Base-by-base conservation (phyloP, 208 protist genomes). In the Jaenimonas drosophilae region DNA sequence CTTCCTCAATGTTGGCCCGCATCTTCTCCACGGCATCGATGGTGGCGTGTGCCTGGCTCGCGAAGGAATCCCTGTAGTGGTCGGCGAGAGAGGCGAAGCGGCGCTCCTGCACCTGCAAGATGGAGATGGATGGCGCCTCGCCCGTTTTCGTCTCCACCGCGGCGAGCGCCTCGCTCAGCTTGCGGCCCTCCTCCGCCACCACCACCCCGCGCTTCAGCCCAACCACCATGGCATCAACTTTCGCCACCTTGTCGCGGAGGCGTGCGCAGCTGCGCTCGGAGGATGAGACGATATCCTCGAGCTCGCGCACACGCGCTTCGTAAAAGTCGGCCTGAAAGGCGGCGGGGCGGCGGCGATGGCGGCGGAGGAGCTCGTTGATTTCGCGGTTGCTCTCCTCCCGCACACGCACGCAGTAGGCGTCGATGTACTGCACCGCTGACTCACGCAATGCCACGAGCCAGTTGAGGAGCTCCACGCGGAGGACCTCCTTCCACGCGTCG, bases 301-400 rank as follows among this genome's bases (percentile, higher is more conserved):
- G 60, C 60, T 88, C 71, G 14, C 86, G 80, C 45, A 89, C 50
- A 1, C 86, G 80, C 16, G 64, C 61, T 44, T 94, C 80, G 49
- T 87, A 88, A 14, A 72, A 33, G 36, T 86, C 70, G 9, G 76
- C 75, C 58, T 94, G 86, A 23, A 91, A 59, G 25, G 73, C 60
- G 9, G 86, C 79, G 2, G 81, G 74, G 4, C 86, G 80, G 40
- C 80, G 78, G 9, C 76, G 75, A 54, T 94, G 80, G 46, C 75
- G 59, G 12, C 86, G 74, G 41, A 94, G 54, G 2, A 78, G 39
- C 16, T 82, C 61, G 33, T 73, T 82, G 31, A 68, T 79, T 19
- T 78, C 63, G 31, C 53, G 58, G 32, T 88, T 72, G 24, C 81
- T 59, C 12, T 57, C 64, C 1, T 46, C 37, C 17, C 53, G 46